phyloP scores from a whole-genome alignment of 164 flowering plant genomes.

The Brasenia schreberi region DNA sequence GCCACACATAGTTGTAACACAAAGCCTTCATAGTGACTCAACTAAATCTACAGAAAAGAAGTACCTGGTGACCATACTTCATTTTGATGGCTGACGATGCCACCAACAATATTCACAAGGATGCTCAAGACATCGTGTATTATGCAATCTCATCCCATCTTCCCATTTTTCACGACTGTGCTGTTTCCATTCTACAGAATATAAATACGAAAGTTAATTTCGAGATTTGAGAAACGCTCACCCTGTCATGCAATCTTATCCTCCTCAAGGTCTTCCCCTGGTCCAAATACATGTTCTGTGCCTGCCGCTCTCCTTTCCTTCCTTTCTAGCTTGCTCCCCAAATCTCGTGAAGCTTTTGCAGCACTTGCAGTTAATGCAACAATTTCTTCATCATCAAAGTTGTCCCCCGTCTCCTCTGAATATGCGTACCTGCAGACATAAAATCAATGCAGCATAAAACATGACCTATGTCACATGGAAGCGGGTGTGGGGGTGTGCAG shows the following conservation, averaged over 20 bases:
- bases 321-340: slow-evolving; percentile 24
- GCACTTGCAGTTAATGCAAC: slow-evolving; percentile 30
- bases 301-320: slow-evolving; percentile 25
- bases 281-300: slow-evolving; percentile 22
- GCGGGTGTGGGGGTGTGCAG: not conserved
- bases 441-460: not conserved
- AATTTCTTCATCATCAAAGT: slow-evolving; percentile 48
- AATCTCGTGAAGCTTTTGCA: slow-evolving; percentile 18
- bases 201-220: too few species aligned
- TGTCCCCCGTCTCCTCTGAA: slow-evolving; percentile 55
- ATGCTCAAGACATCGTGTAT: not conserved
- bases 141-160: not conserved
- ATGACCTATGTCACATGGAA: not conserved
- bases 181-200: not conserved
- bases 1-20: not conserved
- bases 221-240: too few species aligned
- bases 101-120: not conserved
- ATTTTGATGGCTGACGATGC: not conserved
- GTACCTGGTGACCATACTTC: too few species aligned
- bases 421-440: slow-evolving; percentile 35
- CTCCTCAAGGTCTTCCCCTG: slow-evolving; percentile 33
- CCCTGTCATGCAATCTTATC: slow-evolving; percentile 29
- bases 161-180: not conserved
- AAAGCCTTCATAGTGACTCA: too few species aligned
- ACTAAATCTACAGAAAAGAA: too few species aligned